Conservation (phyloP, 2,329 filamentous ascomycete species). For the Cladophialophora immunda region DNA sequence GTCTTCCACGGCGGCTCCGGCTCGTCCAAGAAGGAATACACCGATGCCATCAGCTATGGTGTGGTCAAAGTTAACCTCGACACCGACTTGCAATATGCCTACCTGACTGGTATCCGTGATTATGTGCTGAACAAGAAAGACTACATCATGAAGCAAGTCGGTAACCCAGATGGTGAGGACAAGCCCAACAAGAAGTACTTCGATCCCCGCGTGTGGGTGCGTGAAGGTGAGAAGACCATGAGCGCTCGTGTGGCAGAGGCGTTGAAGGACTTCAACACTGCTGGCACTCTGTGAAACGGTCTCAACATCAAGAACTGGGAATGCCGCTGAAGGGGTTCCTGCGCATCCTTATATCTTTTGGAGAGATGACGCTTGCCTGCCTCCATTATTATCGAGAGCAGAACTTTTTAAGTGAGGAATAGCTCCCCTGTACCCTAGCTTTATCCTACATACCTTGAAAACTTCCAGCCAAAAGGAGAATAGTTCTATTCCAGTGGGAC, state of each 20-base stretch:
- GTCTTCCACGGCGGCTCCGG: slow-evolving; percentile 99
- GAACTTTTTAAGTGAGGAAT: not conserved
- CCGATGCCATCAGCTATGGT: slow-evolving; percentile 86
- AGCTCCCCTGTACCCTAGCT: not conserved
- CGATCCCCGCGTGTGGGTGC: slow-evolving; percentile 91
- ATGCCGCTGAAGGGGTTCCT: not conserved
- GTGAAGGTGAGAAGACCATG: slow-evolving; percentile 95
- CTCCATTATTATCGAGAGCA: not conserved
- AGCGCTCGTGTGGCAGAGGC: slow-evolving; percentile 78
- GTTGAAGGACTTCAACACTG: slow-evolving; percentile 90
- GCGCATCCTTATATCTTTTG: slow-evolving; percentile 12
- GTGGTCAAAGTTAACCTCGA: slow-evolving; percentile 99
- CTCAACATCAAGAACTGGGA: not conserved
- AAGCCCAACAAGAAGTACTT: slow-evolving; percentile 99
- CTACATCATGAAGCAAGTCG: slow-evolving; percentile 85
- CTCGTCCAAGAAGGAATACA: slow-evolving; percentile 88
- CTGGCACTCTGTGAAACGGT: slow-evolving; percentile 73
- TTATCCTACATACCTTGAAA: slow-evolving; percentile 11
- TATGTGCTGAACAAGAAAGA: slow-evolving; percentile 95
- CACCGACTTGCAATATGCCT: slow-evolving; percentile 96
- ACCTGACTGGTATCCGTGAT: slow-evolving; percentile 90
- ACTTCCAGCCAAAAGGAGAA: not conserved
- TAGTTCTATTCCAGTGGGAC: not conserved
- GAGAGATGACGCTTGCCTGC: slow-evolving; percentile 17
- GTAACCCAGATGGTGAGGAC: slow-evolving; percentile 93